Conservation (phyloP, 768 basidiomycete genomes). For the Gymnopilus dilepis region DNA sequence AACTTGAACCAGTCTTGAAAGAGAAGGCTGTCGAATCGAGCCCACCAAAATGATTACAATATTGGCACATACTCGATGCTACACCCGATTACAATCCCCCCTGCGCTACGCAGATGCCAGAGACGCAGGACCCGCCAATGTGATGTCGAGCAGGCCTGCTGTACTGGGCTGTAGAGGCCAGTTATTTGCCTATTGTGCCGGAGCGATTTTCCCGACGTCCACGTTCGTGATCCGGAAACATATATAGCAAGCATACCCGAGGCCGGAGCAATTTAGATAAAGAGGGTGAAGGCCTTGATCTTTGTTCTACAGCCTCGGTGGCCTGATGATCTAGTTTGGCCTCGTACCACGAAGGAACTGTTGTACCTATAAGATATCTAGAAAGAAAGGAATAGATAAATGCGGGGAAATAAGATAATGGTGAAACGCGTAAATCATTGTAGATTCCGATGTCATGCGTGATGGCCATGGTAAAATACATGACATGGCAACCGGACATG, state of each 20-base stretch:
- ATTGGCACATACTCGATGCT: not conserved
- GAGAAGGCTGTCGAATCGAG: conserved; percentile 7
- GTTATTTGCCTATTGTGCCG: not conserved
- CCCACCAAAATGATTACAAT: conserved; percentile 8
- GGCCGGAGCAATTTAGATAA: not conserved
- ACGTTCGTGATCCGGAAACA: conserved; percentile 1
- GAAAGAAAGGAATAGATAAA: not conserved
- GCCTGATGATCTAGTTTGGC: not conserved
- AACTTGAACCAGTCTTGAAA: conserved; percentile 49
- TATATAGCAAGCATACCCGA: conserved; percentile 2
- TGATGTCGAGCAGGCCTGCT: not conserved
- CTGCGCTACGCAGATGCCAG: not conserved
- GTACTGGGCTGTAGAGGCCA: not conserved
- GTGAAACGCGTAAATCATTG: conserved; percentile 9
- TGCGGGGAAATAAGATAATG: conserved; percentile 2
- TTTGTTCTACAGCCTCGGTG: not conserved
- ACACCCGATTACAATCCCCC: not conserved
- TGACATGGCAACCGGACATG: conserved; percentile 35
- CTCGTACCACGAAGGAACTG: not conserved
- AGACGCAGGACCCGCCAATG: not conserved
- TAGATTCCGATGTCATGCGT: conserved; percentile 15
- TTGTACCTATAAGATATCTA: not conserved
- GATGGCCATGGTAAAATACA: conserved; percentile 20
- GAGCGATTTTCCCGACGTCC: conserved; percentile 5
- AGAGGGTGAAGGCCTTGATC: not conserved